phyloP scores from a whole-genome alignment of 2,329 filamentous ascomycete genomes.

The Botrytis galanthina region DNA sequence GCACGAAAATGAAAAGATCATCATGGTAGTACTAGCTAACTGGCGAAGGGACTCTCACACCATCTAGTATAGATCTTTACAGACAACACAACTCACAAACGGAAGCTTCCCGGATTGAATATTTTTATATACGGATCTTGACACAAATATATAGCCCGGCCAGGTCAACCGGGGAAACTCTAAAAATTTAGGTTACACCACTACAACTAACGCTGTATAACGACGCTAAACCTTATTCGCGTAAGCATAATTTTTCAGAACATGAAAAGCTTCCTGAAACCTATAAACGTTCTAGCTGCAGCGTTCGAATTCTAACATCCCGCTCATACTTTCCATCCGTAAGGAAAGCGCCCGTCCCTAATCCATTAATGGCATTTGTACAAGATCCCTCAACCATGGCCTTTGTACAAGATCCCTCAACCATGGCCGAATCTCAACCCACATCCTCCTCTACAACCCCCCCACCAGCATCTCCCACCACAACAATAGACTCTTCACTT shows the following conservation, averaged over 20 bases:
- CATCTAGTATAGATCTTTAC: not conserved
- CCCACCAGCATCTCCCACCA: constrained; percentile 14
- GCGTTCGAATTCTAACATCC: not conserved
- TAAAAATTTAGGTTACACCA: not conserved
- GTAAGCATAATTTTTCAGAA: constrained; percentile 6
- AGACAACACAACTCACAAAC: not conserved
- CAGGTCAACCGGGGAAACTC: not conserved
- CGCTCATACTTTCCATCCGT: not conserved
- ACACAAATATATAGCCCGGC: not conserved
- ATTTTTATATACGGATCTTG: not conserved
- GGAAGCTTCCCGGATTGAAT: not conserved
- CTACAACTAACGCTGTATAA: not conserved
- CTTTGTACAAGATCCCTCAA: not conserved
- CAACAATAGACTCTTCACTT: constrained; percentile 30
- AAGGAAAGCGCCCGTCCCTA: not conserved
- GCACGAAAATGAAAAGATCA: not conserved
- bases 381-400: constrained; percentile 15
- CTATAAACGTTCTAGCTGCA: not conserved
- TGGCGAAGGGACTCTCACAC: not conserved
- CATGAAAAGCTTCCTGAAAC: not conserved
- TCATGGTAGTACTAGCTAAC: not conserved
- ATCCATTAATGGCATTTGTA: constrained; percentile 3
- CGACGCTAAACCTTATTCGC: constrained; percentile 10
- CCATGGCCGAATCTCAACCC: constrained; percentile 19
- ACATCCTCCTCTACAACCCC: constrained; percentile 18